A percentile compares a stretch with the other conserved stretches of the same genome.
phyloP scores from a whole-genome alignment of 1,139 yeast genomes.

The Pichia sp. region DNA sequence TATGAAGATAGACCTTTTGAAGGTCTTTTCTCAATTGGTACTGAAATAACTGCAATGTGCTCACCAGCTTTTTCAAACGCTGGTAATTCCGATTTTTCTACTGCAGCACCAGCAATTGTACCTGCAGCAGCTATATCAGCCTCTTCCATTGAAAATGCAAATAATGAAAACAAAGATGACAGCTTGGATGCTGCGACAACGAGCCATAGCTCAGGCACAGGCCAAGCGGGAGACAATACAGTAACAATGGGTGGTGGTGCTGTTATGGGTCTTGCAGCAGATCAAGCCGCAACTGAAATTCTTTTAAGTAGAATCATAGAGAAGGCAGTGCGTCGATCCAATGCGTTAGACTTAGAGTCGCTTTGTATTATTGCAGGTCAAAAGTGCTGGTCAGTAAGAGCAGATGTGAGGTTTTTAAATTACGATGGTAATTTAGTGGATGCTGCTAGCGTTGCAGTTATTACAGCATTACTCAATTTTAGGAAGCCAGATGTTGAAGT shows the following conservation, averaged over 20 bases:
- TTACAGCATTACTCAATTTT: slow-evolving; percentile 78
- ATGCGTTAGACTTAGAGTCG: slow-evolving; percentile 84
- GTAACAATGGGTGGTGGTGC: slow-evolving; percentile 15
- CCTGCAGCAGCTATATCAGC: slow-evolving; percentile 11
- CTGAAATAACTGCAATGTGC: slow-evolving; percentile 88
- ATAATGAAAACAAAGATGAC: background rate
- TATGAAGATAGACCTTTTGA: slow-evolving; percentile 91
- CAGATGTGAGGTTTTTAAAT: slow-evolving; percentile 81
- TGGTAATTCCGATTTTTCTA: slow-evolving; percentile 32
- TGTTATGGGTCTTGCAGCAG: slow-evolving; percentile 16
- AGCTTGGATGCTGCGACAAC: background rate
- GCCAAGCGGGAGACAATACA: background rate
- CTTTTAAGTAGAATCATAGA: slow-evolving; percentile 76
- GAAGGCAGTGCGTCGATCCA: slow-evolving; percentile 83
- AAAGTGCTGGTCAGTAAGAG: slow-evolving; percentile 84
- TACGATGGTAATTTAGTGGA: slow-evolving; percentile 92
- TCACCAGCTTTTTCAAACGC: slow-evolving; percentile 68
- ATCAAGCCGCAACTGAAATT: slow-evolving; percentile 67
- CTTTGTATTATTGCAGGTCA: slow-evolving; percentile 87
- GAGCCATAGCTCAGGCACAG: background rate
- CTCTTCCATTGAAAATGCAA: background rate
- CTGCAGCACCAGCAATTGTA: slow-evolving; percentile 14
- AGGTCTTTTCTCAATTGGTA: slow-evolving; percentile 75
- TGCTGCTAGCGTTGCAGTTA: slow-evolving; percentile 83
- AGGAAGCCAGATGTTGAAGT: slow-evolving; percentile 78